phyloP scores from a whole-genome alignment of 164 flowering plant genomes.

The Litsea cubeba region DNA sequence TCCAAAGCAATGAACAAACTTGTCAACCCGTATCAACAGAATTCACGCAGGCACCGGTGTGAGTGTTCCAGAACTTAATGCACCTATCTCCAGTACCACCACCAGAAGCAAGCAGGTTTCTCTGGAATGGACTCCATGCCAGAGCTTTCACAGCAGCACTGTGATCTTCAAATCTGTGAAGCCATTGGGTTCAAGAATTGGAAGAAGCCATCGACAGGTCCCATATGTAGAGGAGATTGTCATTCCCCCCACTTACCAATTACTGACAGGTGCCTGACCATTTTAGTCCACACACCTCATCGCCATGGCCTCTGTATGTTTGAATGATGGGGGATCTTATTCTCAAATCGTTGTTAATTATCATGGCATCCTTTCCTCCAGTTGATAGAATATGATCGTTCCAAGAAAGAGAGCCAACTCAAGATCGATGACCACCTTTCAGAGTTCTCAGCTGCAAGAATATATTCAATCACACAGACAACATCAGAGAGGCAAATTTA shows the following conservation, averaged over 20 bases:
- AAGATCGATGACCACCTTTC: background rate
- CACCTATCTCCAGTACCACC: slow-evolving; percentile 54
- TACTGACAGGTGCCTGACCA: no score
- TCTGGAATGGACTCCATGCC: slow-evolving; percentile 67
- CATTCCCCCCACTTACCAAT: no score
- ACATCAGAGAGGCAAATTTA: no score
- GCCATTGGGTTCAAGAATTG: slow-evolving; percentile 39
- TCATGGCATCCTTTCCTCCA: no score
- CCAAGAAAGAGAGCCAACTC: background rate
- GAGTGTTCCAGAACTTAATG: slow-evolving; percentile 64
- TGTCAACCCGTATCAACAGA: slow-evolving; percentile 64
- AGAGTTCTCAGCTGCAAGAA: background rate
- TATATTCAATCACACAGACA: no score
- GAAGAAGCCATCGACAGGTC: slow-evolving; percentile 17
- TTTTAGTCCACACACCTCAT: no score
- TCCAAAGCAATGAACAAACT: slow-evolving; percentile 60
- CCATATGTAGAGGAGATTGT: no score
- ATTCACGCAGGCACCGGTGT: slow-evolving; percentile 56
- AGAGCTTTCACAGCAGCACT: slow-evolving; percentile 65
- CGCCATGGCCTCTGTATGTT: no score
- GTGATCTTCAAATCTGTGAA: slow-evolving; percentile 59
- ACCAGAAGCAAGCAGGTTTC: slow-evolving; percentile 51
- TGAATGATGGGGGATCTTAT: no score
- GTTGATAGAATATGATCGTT: slow-evolving; percentile 1
- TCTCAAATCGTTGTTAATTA: no score